Base-by-base conservation (phyloP, 805 yeast genomes). In the Yueomyces sp. region DNA sequence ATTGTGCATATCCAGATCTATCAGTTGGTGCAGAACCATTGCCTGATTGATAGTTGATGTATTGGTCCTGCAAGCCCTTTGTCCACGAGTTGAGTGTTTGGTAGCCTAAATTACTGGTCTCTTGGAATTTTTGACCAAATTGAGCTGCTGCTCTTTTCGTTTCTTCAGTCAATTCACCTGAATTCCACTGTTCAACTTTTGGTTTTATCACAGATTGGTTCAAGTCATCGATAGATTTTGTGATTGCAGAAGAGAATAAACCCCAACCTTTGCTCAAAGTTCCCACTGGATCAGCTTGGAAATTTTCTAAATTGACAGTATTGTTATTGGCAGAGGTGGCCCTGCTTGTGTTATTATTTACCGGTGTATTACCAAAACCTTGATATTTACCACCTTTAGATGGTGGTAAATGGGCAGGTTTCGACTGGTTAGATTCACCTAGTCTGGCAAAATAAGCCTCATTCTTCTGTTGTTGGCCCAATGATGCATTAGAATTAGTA, bases 181-280 rank as follows among this genome's bases (percentile, higher is more conserved):
- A 51, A 36, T 80, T 76, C 52, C 92, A 70, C 56, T 83, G 87
- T 57, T 78, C 79, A 59, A 86, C 72, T 40, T 92, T 78, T n/a
- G 98, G 98, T 59, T 85, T 85, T 51, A 92, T 87, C 42, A 87
- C 95, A 6, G 79, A 65, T 54, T 88, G 94, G 52, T 82, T 83
- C 37, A 92, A 95, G 50, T 86, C 95, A 48, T 72, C 77, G 7
- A 86, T 80, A 0, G 94, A 82, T 64, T 85, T 82, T 39, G 83
- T 74, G 29, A 92, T 86, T 0, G 94, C 78, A n/a, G 79, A 70
- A 8, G 95, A 80, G 56, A 92, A 86, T 49, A 92, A 66, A 28
- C 95, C 88, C 96, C 97, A 92, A 27, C 98, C 97, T 63, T 80
- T 85, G 37, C 85, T 63, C 43, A 92, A 71, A 1, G 96, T 82